Evolutionary conservation across 306 rosid species (phyloP), one percentile per base, ranked within the genome.

Genomic region (Morella rubra): DNA sequence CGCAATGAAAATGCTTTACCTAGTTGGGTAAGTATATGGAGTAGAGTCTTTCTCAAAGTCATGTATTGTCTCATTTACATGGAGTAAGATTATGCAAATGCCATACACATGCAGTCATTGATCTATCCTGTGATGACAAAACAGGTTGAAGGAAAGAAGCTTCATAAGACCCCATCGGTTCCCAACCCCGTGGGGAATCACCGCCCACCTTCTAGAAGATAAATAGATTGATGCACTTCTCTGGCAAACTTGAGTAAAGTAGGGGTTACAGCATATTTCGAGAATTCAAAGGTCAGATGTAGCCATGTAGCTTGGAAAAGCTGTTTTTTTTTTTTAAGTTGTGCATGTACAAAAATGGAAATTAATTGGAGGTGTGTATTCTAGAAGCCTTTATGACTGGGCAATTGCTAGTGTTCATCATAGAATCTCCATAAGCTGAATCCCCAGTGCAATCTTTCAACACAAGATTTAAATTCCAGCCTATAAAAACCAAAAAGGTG

Each of bases 111-210:
- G 47, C 51, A 76, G 53, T 15, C 22, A 46, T 44, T 56, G 16
- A 64, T 41, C 70, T 37, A 41, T 64, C 44, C 7, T 7, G 27
- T 32, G 22, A 24, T 8, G 18, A 51, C 72, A 66, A 79, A 69
- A 55, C 92, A 90, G 97, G 89, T 41, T 40, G 62, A 52, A n/a
- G 90, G 80, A 68, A 80, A 81, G 87, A 91, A 81, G 78, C 66
- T 45, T 73, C 87, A 70, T 42, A 89, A 85, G 73, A 62, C 51
- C 55, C 95, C 96, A 77, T 94, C 98, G 53, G 93, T 89, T 54
- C 95, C 97, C 5, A 94, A 90, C 84, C 97, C 98, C 49, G 76
- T 46, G n/a, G 97, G 93, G 70, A 91, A 94, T 85, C 95, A 81
- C 72, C 87, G 49, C 50, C 96, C 95, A 12, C 95, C 95, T 24